Evolutionary conservation across 1,139 yeast genomes (phyloP).

Genomic region (Chernovozyma sophiae-reginae): DNA sequence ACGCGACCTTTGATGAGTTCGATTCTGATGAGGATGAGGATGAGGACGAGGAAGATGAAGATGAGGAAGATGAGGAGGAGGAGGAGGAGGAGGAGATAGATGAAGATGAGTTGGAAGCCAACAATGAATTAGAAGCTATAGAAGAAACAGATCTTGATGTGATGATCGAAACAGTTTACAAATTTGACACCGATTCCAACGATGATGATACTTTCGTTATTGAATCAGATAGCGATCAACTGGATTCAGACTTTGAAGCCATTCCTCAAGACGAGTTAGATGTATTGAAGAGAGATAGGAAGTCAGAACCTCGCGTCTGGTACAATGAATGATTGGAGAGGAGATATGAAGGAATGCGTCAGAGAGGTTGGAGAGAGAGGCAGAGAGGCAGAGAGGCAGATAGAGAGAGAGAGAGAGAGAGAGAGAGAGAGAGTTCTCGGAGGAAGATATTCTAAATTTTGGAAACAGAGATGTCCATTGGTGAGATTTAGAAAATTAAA

Average conservation of each 20-base stretch:
- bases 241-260: conserved; percentile 3
- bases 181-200: conserved; percentile 20
- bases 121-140: conserved; percentile 1
- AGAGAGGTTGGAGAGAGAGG: too few species aligned
- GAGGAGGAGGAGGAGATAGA: conserved; percentile 15
- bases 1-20: conserved; percentile 9
- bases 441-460: too few species aligned
- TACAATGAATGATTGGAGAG: too few species aligned
- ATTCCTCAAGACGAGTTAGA: conserved; percentile 1
- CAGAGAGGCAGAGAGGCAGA: too few species aligned
- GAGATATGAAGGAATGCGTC: too few species aligned
- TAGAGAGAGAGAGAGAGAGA: too few species aligned
- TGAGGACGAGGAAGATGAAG: conserved; percentile 14
- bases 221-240: conserved; percentile 14
- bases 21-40: conserved; percentile 7
- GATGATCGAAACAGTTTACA: conserved; percentile 4
- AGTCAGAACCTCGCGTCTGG: conserved; percentile 2
- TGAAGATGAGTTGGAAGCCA: conserved; percentile 8
- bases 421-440: too few species aligned
- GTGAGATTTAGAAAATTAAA: too few species aligned
- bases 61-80: conserved; percentile 8
- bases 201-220: conserved; percentile 23
- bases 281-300: conserved; percentile 2
- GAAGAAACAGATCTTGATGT: background rate
- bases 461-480: too few species aligned